Conservation (phyloP, 768 basidiomycete genomes). For the Boletales sp. region DNA sequence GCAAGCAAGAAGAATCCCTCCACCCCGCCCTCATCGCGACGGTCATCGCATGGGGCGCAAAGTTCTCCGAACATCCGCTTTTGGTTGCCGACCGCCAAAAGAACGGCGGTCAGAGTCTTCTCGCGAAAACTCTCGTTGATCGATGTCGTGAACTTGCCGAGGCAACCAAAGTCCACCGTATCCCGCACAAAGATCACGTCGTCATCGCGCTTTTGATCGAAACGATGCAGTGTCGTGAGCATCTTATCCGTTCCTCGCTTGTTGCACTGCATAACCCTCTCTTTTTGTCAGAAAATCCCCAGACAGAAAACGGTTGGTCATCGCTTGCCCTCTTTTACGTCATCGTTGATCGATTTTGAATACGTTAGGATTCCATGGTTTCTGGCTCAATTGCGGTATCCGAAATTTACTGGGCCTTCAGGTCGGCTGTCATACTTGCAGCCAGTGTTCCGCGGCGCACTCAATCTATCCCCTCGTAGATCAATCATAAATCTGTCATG, state of each 20-base stretch:
- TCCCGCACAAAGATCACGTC: conserved; percentile 76
- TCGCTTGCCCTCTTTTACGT: conserved; percentile 8
- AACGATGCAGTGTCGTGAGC: conserved; percentile 84
- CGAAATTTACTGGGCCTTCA: conserved; percentile 76
- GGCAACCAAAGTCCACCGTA: conserved; percentile 79
- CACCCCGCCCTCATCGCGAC: conserved; percentile 81
- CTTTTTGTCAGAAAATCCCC: conserved; percentile 57
- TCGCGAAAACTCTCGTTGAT: conserved; percentile 75
- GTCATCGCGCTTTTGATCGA: conserved; percentile 81
- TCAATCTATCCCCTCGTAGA: conserved; percentile 39
- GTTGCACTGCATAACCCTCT: conserved; percentile 4
- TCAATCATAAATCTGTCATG: conserved; percentile 81
- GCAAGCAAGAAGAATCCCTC: conserved; percentile 40
- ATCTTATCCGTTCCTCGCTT: not conserved
- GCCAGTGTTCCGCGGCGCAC: not conserved
- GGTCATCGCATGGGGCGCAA: conserved; percentile 87
- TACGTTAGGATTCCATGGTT: conserved; percentile 70
- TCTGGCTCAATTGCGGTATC: conserved; percentile 78
- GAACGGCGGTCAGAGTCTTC: conserved; percentile 65
- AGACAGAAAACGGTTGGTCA: conserved; percentile 62
- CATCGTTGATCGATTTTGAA: conserved; percentile 16
- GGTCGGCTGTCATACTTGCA: conserved; percentile 35
- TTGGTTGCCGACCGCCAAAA: conserved; percentile 74
- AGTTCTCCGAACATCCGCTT: conserved; percentile 88
- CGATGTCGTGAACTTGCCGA: conserved; percentile 86